phyloP scores from a whole-genome alignment of 257 asterid species.

The Rehmannia glutinosa region DNA sequence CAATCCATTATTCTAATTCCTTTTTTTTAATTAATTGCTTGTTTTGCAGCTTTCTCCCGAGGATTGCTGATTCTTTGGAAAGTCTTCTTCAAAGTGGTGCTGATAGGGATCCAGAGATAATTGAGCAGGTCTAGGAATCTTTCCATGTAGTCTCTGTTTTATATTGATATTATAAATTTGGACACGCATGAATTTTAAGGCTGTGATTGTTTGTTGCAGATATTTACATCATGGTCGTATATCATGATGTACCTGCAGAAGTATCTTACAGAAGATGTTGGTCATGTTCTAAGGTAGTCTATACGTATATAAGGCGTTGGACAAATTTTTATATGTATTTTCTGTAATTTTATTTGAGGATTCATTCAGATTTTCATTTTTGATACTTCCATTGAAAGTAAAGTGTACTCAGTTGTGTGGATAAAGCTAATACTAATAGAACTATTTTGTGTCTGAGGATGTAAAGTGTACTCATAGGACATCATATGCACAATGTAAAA shows the following conservation, averaged over 20 bases:
- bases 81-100: conserved; percentile 78
- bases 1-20: no score
- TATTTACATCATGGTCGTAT: conserved; percentile 82
- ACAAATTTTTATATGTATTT: neutral
- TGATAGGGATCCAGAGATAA: conserved; percentile 85
- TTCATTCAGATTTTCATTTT: neutral
- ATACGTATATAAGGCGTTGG: conserved; percentile 3
- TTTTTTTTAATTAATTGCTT: conserved; percentile 1
- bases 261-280: conserved; percentile 58
- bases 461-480: neutral
- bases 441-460: no score
- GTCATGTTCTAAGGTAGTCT: conserved; percentile 55
- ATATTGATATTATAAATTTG: conserved; percentile 7
- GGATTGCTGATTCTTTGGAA: conserved; percentile 51
- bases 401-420: neutral
- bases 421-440: neutral
- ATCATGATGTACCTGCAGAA: conserved; percentile 79
- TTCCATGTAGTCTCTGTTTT: conserved; percentile 7
- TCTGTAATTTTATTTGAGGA: neutral
- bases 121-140: conserved; percentile 62
- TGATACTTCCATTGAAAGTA: neutral
- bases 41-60: conserved; percentile 64
- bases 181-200: neutral
- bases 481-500: neutral
- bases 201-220: conserved; percentile 41